These are phyloP conservation scores for Daphne laureola DNA, from an alignment of 441 rosid species.

Conservation along the genomic window DNA sequence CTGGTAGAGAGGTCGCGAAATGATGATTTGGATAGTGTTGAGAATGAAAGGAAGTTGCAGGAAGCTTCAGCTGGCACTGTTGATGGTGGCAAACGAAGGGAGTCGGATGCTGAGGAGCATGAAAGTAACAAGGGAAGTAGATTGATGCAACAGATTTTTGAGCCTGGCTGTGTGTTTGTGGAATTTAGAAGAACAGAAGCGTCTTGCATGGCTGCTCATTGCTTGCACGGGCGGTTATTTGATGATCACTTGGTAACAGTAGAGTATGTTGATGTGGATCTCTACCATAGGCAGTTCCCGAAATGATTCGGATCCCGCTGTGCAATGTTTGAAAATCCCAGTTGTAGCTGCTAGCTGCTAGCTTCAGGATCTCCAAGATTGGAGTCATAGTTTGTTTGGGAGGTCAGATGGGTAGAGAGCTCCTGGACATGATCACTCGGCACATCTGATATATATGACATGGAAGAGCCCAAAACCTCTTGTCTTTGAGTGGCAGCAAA, in stretches of 20 bases:
- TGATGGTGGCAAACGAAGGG: conserved; percentile 18
- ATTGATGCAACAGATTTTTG: conserved; percentile 27
- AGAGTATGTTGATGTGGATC: conserved; percentile 52
- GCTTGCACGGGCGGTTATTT: conserved; percentile 69
- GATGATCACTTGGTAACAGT: conserved; percentile 45
- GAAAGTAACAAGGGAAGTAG: conserved; percentile 21
- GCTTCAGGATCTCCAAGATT: neutral
- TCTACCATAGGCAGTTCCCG: conserved; percentile 44
- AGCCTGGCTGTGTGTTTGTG: conserved; percentile 62
- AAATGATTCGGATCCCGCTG: conserved; percentile 22
- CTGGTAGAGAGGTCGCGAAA: conserved; percentile 2
- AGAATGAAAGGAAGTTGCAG: conserved; percentile 18
- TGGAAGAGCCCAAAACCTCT: too few species aligned
- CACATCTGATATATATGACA: too few species aligned
- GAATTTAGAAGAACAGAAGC: conserved; percentile 76
- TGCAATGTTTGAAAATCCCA: neutral
- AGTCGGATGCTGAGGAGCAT: conserved; percentile 22
- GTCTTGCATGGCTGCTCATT: conserved; percentile 61
- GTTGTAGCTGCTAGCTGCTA: too few species aligned
- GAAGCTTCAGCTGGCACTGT: conserved; percentile 14
- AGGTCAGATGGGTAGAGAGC: conserved; percentile 5
- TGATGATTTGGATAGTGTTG: conserved; percentile 15
- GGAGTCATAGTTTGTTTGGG: neutral
- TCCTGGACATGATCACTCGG: neutral
- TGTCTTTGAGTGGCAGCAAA: too few species aligned